These are phyloP conservation scores for Leishmania tarentolae DNA, from an alignment of 208 protist species.

Conservation along the genomic window DNA sequence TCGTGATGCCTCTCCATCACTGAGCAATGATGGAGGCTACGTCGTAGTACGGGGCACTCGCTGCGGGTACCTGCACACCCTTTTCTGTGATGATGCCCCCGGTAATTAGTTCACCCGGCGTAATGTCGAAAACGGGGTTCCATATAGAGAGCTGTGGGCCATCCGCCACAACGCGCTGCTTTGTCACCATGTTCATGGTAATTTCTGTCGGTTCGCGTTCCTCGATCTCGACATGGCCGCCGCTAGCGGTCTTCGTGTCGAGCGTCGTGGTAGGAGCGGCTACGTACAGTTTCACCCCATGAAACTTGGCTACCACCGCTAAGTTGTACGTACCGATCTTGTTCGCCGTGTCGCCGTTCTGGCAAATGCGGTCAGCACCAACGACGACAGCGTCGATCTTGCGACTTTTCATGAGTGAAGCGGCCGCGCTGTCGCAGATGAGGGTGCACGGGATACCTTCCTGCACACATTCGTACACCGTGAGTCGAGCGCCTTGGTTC, in stretches of 20 bases:
- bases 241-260: slow-evolving; percentile 80
- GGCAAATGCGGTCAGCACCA: slow-evolving; percentile 93
- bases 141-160: slow-evolving; percentile 87
- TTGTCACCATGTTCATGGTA: slow-evolving; percentile 79
- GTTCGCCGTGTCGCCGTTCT: slow-evolving; percentile 96
- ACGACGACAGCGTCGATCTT: slow-evolving; percentile 91
- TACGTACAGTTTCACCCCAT: slow-evolving; percentile 93
- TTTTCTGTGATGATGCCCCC: slow-evolving; percentile 94
- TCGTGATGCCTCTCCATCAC: not conserved
- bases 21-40: slow-evolving; percentile 38
- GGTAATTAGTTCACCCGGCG: slow-evolving; percentile 92
- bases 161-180: slow-evolving; percentile 84
- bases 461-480: slow-evolving; percentile 95
- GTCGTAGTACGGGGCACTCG: slow-evolving; percentile 53
- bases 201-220: slow-evolving; percentile 92
- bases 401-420: slow-evolving; percentile 62
- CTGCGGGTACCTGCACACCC: slow-evolving; percentile 73
- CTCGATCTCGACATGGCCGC: slow-evolving; percentile 91
- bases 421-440: slow-evolving; percentile 91
- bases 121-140: slow-evolving; percentile 98
- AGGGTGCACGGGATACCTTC: slow-evolving; percentile 93
- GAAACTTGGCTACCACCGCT: slow-evolving; percentile 87
- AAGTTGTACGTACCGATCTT: slow-evolving; percentile 97
- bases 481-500: slow-evolving; percentile 95
- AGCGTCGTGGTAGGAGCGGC: slow-evolving; percentile 92